Evolutionary conservation across 1,139 yeast species (phyloP).

Genomic region (Debaryomyces psychrophilus): DNA sequence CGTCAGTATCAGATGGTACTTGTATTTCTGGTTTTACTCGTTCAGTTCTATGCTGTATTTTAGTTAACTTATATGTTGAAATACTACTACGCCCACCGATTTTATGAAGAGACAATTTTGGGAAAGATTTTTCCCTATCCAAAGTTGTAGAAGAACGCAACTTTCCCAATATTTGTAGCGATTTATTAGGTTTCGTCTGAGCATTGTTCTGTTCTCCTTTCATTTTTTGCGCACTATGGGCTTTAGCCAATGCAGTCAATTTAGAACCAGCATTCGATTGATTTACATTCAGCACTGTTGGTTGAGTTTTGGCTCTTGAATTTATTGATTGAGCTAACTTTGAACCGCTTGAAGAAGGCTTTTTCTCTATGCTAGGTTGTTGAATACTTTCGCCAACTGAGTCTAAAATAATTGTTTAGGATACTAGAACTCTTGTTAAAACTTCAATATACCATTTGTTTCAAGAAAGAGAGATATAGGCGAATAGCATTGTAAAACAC

Average conservation of each 20-base stretch:
- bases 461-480: slow-evolving; percentile 6
- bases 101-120: slow-evolving; percentile 1
- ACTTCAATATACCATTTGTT: slow-evolving; percentile 11
- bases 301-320: slow-evolving; percentile 16
- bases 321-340: slow-evolving; percentile 27
- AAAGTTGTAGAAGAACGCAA: slow-evolving; percentile 12
- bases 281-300: neutral
- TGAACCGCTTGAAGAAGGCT: slow-evolving; percentile 11
- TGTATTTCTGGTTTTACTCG: neutral
- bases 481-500: neutral
- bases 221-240: slow-evolving; percentile 27
- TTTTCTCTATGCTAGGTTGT: neutral
- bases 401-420: slow-evolving; percentile 19
- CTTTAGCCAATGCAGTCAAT: slow-evolving; percentile 52
- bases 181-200: slow-evolving; percentile 15
- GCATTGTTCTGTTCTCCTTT: neutral
- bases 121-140: neutral
- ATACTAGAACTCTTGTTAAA: slow-evolving; percentile 24
- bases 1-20: neutral
- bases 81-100: neutral
- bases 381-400: neutral
- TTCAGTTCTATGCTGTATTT: neutral
- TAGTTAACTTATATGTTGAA: neutral
- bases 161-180: slow-evolving; percentile 27
- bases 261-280: slow-evolving; percentile 30